Base-by-base conservation (phyloP, 2,329 filamentous ascomycete species). In the Fusarium sp. region DNA sequence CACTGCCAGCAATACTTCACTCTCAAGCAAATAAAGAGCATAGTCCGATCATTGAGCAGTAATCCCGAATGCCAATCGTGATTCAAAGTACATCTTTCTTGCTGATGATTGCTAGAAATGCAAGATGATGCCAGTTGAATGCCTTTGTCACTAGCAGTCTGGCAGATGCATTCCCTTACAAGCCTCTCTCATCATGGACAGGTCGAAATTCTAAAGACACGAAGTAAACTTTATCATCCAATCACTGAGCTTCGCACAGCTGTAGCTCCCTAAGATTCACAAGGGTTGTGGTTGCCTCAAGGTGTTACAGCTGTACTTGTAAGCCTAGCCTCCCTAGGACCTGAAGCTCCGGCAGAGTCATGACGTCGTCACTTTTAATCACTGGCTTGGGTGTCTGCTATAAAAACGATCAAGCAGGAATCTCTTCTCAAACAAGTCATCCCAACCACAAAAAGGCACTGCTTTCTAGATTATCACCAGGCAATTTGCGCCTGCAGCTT, bases 301-400 rank as follows among this genome's bases (percentile, higher is more conserved):
- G 20, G 26, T 51, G 65, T 47, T 55, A 44, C 26, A 55, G 48
- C 55, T 38, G 32, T 42, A 59, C 52, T 24, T 47, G 34, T 17
- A 44, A 48, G 32, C 22, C 36, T 39, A 50, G 73, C 66, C 60
- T 36, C 22, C 36, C 36, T 34, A 47, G 73, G 73, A 70, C 47
- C n/a, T 62, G 54, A 74, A 74, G 62, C 70, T 75, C 73, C 73
- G 67, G 51, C 51, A 13, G 39, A 75, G 63, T 69, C 66, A 75
- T 75, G 73, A 75, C 73, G 73, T 75, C 73, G 70, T 75, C 38
- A 55, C 26, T 51, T 52, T 62, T 61, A 28, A 28, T 51, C 48
- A 47, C 32, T 44, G 20, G 8, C 34, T 18, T 26, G 17, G 12
- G 24, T 55, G 26, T 55, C 47, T 63, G 30, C 42, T 39, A 28